Base-by-base conservation (phyloP, 306 rosid species). In the Clitoria ternatea region DNA sequence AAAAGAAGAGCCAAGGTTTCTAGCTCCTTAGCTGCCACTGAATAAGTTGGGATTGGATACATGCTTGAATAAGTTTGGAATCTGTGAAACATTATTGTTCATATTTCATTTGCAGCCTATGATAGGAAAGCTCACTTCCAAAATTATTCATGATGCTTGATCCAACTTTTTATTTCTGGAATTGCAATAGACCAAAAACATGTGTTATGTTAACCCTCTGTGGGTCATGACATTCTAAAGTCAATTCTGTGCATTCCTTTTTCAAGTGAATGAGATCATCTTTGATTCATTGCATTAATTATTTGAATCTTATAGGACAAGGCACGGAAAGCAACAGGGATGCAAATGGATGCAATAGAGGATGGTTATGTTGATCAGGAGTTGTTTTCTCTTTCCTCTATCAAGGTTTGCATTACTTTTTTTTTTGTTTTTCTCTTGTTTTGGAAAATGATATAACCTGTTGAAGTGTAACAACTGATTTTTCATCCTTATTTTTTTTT, bases 301-400 rank as follows among this genome's bases (percentile, higher is more conserved):
- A 8, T 77, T 70, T 76, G 3, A 11, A 27, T 62, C 57, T 42
- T 82, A 13, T 48, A 94, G 99, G 97, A 94, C 59, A 94, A 87
- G 87, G 85, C 77, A 3, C 89, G 96, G 17, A 91, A 91, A 78
- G 93, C 98, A 57, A 85, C 89, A 11, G 97, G 98, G 70, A 84
- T 75, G 89, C 96, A 94, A 80, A 83, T 80, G 64, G 97, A 94
- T 77, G 99, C 86, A 55, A 19, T 82, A 53, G 95, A 89, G 56
- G 99, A 91, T 55, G 84, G 89, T 62, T 91, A 89, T 64, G 66
- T 75, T 50, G 99, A 94, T 71, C 75, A 75, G 23, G 94, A 89
- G 69, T 57, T 94, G 74, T 94, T 94, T 82, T 86, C 97, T 20
- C 96, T 94, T 77, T 54, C 97, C 66, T 59, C 94, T 65, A 94